phyloP scores from a whole-genome alignment of 345 rosid species.

The Camelina sativa region DNA sequence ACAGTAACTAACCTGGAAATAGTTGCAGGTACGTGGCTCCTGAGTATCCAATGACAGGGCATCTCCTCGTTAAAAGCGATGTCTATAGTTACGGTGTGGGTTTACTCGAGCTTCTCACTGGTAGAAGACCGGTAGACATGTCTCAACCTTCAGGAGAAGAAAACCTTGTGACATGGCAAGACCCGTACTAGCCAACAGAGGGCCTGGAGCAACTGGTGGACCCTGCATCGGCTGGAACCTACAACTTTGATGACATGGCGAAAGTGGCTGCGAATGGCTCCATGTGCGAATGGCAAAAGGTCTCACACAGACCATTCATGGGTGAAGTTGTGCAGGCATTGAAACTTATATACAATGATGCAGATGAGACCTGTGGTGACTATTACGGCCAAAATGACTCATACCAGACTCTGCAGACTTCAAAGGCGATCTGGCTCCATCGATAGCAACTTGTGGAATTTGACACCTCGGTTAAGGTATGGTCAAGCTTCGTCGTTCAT shows the following conservation, averaged over 20 bases:
- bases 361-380: slow-evolving; percentile 82
- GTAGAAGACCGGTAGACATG: slow-evolving; percentile 99
- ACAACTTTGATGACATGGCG: slow-evolving; percentile 34
- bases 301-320: slow-evolving; percentile 94
- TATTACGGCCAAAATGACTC: slow-evolving; percentile 85
- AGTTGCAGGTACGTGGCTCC: slow-evolving; percentile 95
- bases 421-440: slow-evolving; percentile 76
- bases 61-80: slow-evolving; percentile 96
- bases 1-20: slow-evolving; percentile 3
- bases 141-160: slow-evolving; percentile 97
- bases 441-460: slow-evolving; percentile 66
- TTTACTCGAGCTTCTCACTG: slow-evolving; percentile 95
- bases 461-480: too few relatives aligned
- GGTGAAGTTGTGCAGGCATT: slow-evolving; percentile 99
- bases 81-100: slow-evolving; percentile 99
- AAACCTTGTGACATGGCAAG: slow-evolving; percentile 97
- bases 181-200: slow-evolving; percentile 77
- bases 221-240: slow-evolving; percentile 74
- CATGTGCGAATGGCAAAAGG: slow-evolving; percentile 74
- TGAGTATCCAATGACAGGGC: slow-evolving; percentile 99
- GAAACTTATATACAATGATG: slow-evolving; percentile 87
- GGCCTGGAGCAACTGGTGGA: slow-evolving; percentile 87
- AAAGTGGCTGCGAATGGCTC: too few relatives aligned
- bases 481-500: too few relatives aligned
- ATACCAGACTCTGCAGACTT: slow-evolving; percentile 69